Evolutionary conservation across 73 alveolate species (phyloP), one percentile per base, ranked within the genome.

Genomic region (Paramecium primaurelia): DNA sequence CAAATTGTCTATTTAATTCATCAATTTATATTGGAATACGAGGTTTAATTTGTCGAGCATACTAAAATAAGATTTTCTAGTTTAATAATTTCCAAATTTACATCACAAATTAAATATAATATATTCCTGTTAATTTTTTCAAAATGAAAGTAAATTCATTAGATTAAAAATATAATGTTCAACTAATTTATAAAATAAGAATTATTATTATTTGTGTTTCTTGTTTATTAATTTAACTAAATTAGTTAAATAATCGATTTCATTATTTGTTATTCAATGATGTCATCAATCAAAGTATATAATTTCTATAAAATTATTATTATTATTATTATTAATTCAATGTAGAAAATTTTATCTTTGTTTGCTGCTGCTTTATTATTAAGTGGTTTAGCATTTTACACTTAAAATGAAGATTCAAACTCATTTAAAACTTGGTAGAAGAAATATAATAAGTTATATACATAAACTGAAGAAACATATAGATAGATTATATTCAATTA

Each of bases 401-500:
- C 8, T 64, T 32, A 34, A 28, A 64, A 26, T 9, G 42, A 64
- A 28, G 42, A 28, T 9, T 12, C 16, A 30, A 8, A 73, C 10
- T 11, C 64, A 4, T 80, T 80, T 64, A 32, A 80, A 44, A 7
- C 20, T 18, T 80, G 91, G 91, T 20, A 80, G 14, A 40, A 22
- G 10, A 10, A 80, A 8, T 42, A 20, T 49, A 45, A 45, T 8
- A 80, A 80, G 26, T 80, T 26, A 11, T 80, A 80, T 25, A 26
- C 77, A 22, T 11, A 14, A 30, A 47, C 20, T 18, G 94, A 71
- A 49, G 88, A 69, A 37, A 4, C 18, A 71, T 89, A 71, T 71
- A 89, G 94, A 89, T 6, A 30, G 9, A 11, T 20, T 5, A 49
- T 89, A 14, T 89, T 89, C 71, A 51, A 71, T 14, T 64, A 89